A percentile compares a stretch with the other conserved stretches of the same genome.
These are phyloP conservation scores for Boletus reticuloceps DNA, from an alignment of 768 basidiomycete species.

Conservation along the genomic window DNA sequence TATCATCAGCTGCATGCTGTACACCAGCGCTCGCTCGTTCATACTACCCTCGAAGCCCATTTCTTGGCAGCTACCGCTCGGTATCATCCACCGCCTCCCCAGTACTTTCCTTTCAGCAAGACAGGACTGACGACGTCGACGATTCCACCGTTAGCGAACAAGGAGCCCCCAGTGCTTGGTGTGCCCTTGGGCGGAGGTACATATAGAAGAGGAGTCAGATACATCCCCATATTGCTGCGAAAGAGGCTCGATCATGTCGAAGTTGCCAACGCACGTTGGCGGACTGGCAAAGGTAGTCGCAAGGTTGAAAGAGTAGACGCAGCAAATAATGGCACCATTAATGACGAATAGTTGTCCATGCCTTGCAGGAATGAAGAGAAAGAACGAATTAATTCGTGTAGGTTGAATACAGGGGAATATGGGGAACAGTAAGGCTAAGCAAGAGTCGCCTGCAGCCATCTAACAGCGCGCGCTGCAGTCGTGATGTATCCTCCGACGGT, in stretches of 20 bases:
- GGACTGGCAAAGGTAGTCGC: slow-evolving; percentile 58
- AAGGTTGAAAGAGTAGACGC: slow-evolving; percentile 35
- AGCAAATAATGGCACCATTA: background rate
- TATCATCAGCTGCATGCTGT: slow-evolving; percentile 53
- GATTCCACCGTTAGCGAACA: slow-evolving; percentile 14
- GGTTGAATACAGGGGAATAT: slow-evolving; percentile 12
- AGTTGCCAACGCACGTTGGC: slow-evolving; percentile 77
- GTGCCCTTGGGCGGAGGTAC: slow-evolving; percentile 75
- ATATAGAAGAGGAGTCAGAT: slow-evolving; percentile 57
- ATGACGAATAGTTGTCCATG: slow-evolving; percentile 6
- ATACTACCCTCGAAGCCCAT: slow-evolving; percentile 59
- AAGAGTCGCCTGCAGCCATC: slow-evolving; percentile 12
- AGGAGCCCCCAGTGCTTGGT: slow-evolving; percentile 34
- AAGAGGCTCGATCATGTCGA: slow-evolving; percentile 70
- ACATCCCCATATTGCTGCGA: slow-evolving; percentile 64
- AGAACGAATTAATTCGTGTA: slow-evolving; percentile 11
- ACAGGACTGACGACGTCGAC: slow-evolving; percentile 21
- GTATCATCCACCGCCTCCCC: slow-evolving; percentile 46
- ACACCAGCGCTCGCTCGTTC: slow-evolving; percentile 60
- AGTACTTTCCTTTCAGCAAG: slow-evolving; percentile 36
- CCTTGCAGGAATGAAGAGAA: background rate
- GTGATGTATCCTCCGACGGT: slow-evolving; percentile 1
- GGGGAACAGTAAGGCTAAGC: slow-evolving; percentile 14
- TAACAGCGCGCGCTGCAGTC: slow-evolving; percentile 1
- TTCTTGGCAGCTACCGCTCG: slow-evolving; percentile 57